phyloP scores from a whole-genome alignment of 2,329 filamentous ascomycete genomes.

The Penicillium expansum region DNA sequence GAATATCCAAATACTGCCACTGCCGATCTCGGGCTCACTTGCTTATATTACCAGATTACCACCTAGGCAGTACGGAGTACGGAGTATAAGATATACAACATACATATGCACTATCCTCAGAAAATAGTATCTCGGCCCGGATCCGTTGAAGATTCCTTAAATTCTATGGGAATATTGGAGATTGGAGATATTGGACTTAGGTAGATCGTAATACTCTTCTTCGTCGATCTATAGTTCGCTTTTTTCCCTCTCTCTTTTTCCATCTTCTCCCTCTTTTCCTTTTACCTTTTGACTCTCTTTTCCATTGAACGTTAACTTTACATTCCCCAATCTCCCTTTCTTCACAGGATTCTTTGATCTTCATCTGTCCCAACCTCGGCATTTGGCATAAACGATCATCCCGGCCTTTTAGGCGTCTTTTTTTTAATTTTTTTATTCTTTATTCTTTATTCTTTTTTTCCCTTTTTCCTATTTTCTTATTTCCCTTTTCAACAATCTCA shows the following conservation, averaged over 20 bases:
- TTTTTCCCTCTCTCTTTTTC: neutral
- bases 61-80: too few relatives aligned
- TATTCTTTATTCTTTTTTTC: neutral
- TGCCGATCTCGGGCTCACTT: conserved; percentile 27
- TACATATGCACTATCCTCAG: neutral
- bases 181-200: conserved; percentile 16
- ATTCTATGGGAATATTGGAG: conserved; percentile 19
- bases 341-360: conserved; percentile 23
- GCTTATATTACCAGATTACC: neutral
- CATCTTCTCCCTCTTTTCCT: neutral
- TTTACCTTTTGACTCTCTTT: too few relatives aligned
- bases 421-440: neutral
- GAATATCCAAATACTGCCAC: neutral
- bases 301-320: neutral
- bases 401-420: neutral
- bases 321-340: conserved; percentile 10
- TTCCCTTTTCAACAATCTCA: conserved; percentile 1
- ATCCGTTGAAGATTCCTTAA: conserved; percentile 32
- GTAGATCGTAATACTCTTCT: conserved; percentile 23
- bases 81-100: too few relatives aligned
- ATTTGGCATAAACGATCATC: conserved; percentile 15
- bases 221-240: conserved; percentile 28
- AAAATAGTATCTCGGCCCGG: conserved; percentile 6
- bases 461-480: neutral
- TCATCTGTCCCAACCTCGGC: conserved; percentile 23